phyloP scores from a whole-genome alignment of 2,329 filamentous ascomycete genomes.

The Cordyceps tenuipes region DNA sequence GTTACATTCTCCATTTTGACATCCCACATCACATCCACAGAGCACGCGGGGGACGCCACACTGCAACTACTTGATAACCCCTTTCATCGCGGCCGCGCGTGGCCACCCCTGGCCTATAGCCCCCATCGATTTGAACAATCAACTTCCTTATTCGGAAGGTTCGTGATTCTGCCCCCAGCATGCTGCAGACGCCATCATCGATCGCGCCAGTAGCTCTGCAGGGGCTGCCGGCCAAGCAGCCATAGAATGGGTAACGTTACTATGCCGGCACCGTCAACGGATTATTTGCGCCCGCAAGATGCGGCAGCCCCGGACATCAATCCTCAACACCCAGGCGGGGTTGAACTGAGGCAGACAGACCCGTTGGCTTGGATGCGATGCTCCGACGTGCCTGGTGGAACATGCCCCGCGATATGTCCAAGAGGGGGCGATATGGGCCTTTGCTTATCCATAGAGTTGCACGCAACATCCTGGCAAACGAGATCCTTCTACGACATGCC shows the following conservation, averaged over 20 bases:
- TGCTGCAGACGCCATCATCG: neutral
- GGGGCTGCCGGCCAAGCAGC: neutral
- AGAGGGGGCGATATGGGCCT: neutral
- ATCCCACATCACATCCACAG: neutral
- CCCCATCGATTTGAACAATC: neutral
- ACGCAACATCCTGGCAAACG: too few species aligned
- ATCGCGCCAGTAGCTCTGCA: neutral
- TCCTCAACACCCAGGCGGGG: neutral
- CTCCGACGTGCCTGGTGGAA: neutral
- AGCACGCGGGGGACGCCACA: constrained; percentile 3
- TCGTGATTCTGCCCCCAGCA: neutral
- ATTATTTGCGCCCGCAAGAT: neutral
- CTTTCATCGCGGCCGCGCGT: neutral
- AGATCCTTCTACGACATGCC: neutral
- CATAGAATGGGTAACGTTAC: constrained; percentile 7
- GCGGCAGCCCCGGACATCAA: neutral
- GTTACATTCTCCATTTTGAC: neutral
- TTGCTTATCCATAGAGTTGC: neutral
- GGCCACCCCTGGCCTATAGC: neutral
- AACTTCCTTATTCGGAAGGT: constrained; percentile 6
- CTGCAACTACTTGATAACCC: neutral
- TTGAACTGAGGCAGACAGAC: neutral
- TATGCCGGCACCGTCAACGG: neutral
- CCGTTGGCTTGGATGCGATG: neutral
- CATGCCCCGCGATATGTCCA: neutral